Conservation (phyloP, 1,284 basidiomycete genomes). For the Ceratobasidium sp. region DNA sequence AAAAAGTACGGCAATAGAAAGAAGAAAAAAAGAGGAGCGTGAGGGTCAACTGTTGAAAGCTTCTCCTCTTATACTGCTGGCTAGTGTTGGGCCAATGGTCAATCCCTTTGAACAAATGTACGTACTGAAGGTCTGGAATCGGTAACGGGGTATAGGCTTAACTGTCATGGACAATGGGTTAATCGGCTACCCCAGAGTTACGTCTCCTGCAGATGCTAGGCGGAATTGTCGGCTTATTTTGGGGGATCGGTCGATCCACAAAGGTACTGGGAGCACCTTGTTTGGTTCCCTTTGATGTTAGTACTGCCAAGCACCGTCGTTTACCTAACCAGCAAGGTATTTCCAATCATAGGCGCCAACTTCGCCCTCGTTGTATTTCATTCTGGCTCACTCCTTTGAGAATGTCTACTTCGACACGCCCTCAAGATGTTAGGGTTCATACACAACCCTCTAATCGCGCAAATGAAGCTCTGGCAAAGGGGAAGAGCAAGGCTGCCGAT, state of each 20-base stretch:
- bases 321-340: not conserved
- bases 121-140: conserved; percentile 15
- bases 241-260: conserved; percentile 7
- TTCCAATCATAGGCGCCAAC: conserved; percentile 5
- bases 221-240: conserved; percentile 7
- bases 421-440: conserved; percentile 35
- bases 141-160: conserved; percentile 34
- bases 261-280: conserved; percentile 20
- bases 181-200: conserved; percentile 3
- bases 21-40: conserved; percentile 21
- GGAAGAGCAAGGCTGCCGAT: conserved; percentile 30
- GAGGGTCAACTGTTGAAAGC: conserved; percentile 3
- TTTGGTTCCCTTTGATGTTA: conserved; percentile 19
- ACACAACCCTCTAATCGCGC: conserved; percentile 33
- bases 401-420: conserved; percentile 22
- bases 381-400: conserved; percentile 5
- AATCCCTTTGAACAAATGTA: conserved; percentile 7
- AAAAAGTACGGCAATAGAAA: conserved; percentile 22
- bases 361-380: not conserved
- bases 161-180: conserved; percentile 19
- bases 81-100: not conserved
- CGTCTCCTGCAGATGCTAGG: conserved; percentile 15
- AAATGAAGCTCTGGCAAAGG: conserved; percentile 25
- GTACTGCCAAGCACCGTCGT: conserved; percentile 28
- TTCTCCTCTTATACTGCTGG: conserved; percentile 7